Conservation (phyloP, 1,284 basidiomycete species). For the Chiua sp. region DNA sequence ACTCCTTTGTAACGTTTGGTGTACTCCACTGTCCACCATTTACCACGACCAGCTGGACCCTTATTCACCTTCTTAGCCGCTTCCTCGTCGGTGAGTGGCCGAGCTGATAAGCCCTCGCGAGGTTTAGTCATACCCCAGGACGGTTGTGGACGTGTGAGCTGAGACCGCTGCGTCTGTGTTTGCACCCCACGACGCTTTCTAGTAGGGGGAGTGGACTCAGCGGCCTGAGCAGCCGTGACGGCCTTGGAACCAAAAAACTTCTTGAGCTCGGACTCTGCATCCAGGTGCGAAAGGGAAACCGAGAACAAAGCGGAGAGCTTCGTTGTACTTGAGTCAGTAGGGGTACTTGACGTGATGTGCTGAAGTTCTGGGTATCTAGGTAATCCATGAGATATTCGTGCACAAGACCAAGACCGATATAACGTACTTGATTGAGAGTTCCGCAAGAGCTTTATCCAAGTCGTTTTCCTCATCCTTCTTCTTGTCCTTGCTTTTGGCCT, state of each 20-base stretch:
- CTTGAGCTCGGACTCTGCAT: conserved; percentile 87
- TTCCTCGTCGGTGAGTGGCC: conserved; percentile 63
- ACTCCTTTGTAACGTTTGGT: conserved; percentile 81
- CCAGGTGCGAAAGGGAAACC: conserved; percentile 80
- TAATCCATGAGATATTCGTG: conserved; percentile 7
- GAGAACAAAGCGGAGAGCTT: conserved; percentile 66
- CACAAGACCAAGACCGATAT: neutral
- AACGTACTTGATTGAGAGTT: conserved; percentile 78
- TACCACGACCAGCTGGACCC: conserved; percentile 59
- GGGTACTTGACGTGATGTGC: conserved; percentile 34
- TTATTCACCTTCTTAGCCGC: conserved; percentile 45
- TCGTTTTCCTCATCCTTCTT: conserved; percentile 76
- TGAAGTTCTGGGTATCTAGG: conserved; percentile 62
- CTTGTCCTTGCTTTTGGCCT: conserved; percentile 62
- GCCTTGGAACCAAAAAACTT: conserved; percentile 94
- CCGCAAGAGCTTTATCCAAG: conserved; percentile 81
- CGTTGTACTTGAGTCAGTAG: conserved; percentile 15
- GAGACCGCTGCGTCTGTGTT: conserved; percentile 52
- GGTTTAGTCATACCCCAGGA: conserved; percentile 67
- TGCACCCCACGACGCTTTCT: conserved; percentile 35
- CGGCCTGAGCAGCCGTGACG: conserved; percentile 60
- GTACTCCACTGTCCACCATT: conserved; percentile 89
- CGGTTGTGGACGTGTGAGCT: conserved; percentile 65
- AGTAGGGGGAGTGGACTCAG: conserved; percentile 34
- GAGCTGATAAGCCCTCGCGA: conserved; percentile 73